Evolutionary conservation across 129 eudicot genomes (phyloP).

Genomic region (Helianthus annuus): HanXRQr2.0-SUNRISE NC_035446.2:5743415-5743914

Average conservation of each 20-base stretch:
- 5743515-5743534: constrained; percentile 81
- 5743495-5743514: constrained; percentile 56
- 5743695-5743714: constrained; percentile 63
- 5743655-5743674: constrained; percentile 93
- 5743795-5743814: not conserved
- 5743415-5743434: no score
- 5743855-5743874: no score
- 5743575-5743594: constrained; percentile 21
- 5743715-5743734: constrained; percentile 80
- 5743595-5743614: constrained; percentile 8
- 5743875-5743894: no score
- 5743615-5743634: constrained; percentile 22
- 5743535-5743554: constrained; percentile 94
- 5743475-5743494: constrained; percentile 52
- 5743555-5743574: constrained; percentile 61
- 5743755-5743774: constrained; percentile 61
- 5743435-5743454: no score
- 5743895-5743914: no score
- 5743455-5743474: no score
- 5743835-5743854: no score
- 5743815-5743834: no score
- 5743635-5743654: constrained; percentile 80
- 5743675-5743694: constrained; percentile 75
- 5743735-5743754: constrained; percentile 96
- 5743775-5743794: not conserved